Conservation (phyloP, 495 filamentous ascomycete genomes). For the Penicillium waksmanii region DNA sequence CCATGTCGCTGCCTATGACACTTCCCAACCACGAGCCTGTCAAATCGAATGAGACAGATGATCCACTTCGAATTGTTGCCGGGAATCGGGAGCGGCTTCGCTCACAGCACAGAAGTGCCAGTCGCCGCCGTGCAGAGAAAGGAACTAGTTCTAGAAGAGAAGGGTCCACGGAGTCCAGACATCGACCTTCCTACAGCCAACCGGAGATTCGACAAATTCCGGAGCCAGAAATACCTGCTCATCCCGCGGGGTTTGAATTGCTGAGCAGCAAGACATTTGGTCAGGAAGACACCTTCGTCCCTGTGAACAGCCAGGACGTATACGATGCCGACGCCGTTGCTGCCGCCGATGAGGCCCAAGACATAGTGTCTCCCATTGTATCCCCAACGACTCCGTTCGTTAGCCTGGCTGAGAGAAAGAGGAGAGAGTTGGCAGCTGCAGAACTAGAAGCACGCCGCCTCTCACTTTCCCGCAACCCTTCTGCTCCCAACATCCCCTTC, state of each 20-base stretch:
- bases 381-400: conserved; percentile 33
- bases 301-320: conserved; percentile 26
- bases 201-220: conserved; percentile 53
- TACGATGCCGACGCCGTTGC: conserved; percentile 23
- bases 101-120: conserved; percentile 58
- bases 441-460: conserved; percentile 86
- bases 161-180: conserved; percentile 49
- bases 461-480: conserved; percentile 78
- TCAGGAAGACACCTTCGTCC: conserved; percentile 21
- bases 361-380: conserved; percentile 27
- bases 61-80: conserved; percentile 63
- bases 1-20: conserved; percentile 62
- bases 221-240: conserved; percentile 27
- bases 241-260: conserved; percentile 19
- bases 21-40: conserved; percentile 37
- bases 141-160: conserved; percentile 50
- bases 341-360: conserved; percentile 24
- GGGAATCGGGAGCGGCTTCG: conserved; percentile 66
- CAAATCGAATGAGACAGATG: conserved; percentile 48
- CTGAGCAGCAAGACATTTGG: conserved; percentile 29
- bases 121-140: conserved; percentile 50
- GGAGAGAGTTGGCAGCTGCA: conserved; percentile 78
- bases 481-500: conserved; percentile 77
- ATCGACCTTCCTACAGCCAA: conserved; percentile 25
- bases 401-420: conserved; percentile 44